Evolutionary conservation across 2,329 filamentous ascomycete species (phyloP).

Genomic region (Botrytis cinerea): DNA sequence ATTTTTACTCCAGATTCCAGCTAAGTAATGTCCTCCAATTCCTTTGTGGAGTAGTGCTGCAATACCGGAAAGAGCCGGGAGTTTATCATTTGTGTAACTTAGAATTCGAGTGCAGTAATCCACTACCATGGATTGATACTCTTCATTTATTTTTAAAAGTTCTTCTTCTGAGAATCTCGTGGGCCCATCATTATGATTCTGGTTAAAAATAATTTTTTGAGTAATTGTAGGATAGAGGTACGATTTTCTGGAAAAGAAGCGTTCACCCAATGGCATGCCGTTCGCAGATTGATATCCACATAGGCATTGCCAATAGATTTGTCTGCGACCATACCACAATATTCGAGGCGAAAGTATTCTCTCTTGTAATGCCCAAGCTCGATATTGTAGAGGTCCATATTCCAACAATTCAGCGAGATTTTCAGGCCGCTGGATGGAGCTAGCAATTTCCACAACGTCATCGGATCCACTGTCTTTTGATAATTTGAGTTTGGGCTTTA

Average conservation of each 20-base stretch:
- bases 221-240: neutral
- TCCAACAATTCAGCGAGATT: rapidly evolving
- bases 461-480: neutral
- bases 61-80: neutral
- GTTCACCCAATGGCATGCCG: rapidly evolving
- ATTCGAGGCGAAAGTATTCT: neutral
- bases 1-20: neutral
- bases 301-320: neutral
- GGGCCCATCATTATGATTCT: neutral
- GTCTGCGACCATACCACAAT: neutral
- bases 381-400: neutral
- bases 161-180: neutral
- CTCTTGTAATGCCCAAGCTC: neutral
- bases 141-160: neutral
- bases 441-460: neutral
- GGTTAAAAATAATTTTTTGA: neutral
- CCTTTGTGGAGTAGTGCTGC: neutral
- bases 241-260: rapidly evolving
- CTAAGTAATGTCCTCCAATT: neutral
- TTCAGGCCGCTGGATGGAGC: rapidly evolving
- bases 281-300: neutral
- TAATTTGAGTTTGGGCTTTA: neutral
- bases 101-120: neutral
- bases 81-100: neutral
- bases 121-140: neutral